Evolutionary conservation across 2,329 filamentous ascomycete species (phyloP).

Genomic region (Seiridium cupressi): DNA sequence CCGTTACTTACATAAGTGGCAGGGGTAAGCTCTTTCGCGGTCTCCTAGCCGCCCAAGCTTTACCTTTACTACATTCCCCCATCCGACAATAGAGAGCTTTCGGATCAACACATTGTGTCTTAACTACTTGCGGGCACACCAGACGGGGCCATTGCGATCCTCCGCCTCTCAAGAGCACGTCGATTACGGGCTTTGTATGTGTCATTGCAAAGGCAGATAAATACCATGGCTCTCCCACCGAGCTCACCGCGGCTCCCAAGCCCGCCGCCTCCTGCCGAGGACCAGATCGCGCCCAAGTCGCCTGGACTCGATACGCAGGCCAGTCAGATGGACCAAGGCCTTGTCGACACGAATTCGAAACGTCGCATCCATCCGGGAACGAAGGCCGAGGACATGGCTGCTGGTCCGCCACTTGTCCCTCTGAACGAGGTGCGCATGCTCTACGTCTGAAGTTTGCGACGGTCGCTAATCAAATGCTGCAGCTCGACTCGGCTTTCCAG

Average conservation of each 20-base stretch:
- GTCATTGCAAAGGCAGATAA: not conserved
- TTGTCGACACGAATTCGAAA: conserved; percentile 71
- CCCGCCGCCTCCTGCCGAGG: conserved; percentile 91
- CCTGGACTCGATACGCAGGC: conserved; percentile 46
- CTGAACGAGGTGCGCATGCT: conserved; percentile 57
- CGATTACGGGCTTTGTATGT: not conserved
- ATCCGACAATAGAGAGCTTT: too few species aligned
- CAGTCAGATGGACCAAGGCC: conserved; percentile 61
- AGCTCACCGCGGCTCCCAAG: conserved; percentile 92
- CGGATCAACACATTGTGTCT: too few species aligned
- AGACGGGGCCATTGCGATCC: too few species aligned
- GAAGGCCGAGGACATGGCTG: conserved; percentile 87
- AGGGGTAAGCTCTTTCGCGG: too few species aligned
- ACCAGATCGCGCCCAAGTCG: conserved; percentile 81
- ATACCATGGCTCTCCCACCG: conserved; percentile 58
- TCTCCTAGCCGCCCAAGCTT: too few species aligned
- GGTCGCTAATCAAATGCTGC: conserved; percentile 46
- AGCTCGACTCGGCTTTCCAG: conserved; percentile 97
- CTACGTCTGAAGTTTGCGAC: conserved; percentile 75
- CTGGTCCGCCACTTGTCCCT: conserved; percentile 84
- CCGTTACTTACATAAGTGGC: too few species aligned
- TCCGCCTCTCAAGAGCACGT: not conserved
- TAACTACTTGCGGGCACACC: too few species aligned
- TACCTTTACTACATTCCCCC: too few species aligned
- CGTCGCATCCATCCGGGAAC: conserved; percentile 90